Evolutionary conservation across 345 rosid genomes (phyloP), one percentile per base, ranked within the genome.

Genomic region (Brassica juncea): DNA sequence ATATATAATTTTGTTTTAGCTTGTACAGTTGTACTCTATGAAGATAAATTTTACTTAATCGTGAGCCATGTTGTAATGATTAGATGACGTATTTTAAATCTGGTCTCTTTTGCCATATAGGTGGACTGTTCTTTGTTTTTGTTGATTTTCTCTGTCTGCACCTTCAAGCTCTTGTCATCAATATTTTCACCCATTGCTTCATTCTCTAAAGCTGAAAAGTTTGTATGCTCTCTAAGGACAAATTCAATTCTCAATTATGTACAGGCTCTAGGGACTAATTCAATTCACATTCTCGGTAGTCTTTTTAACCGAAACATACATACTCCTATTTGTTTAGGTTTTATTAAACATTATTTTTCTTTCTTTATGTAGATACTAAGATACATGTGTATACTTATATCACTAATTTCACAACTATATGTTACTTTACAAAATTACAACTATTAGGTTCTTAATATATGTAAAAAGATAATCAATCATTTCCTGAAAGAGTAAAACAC

Each of bases 401-500:
- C 3, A 25, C 19, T 25, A 9, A 15, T 15, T 65, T 5, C 1
- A 67, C 59, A 66, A 55, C 19, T 6, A 62, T 10, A 27, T 62
- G 76, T 49, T 6, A 16, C 62, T 23, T 31, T 42, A 35, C 16
- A 9, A 75, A 47, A 49, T 49, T 49, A n/a, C 0, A n/a, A n/a
- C 37, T 44, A 57, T 11, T 10, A 68, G 47, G 32, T 76, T 68
- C 52, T 32, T 62, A 9, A 23, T 1, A 35, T 12, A 70, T 54
- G 10, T 59, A 59, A 5, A 8, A 15, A 1, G 67, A 72, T 47
- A 27, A 59, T 28, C 1, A 74, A 68, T 80, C 59, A 80, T 74
- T 80, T 80, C 65, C 71, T 74, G 71, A 80, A 80, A 80, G 82
- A 80, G 75, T 80, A 80, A 35, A 80, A 80, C 19, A 80, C 66